These are phyloP conservation scores for Populus hybrid DNA, from an alignment of 441 rosid genomes.

Conservation along the genomic window DNA sequence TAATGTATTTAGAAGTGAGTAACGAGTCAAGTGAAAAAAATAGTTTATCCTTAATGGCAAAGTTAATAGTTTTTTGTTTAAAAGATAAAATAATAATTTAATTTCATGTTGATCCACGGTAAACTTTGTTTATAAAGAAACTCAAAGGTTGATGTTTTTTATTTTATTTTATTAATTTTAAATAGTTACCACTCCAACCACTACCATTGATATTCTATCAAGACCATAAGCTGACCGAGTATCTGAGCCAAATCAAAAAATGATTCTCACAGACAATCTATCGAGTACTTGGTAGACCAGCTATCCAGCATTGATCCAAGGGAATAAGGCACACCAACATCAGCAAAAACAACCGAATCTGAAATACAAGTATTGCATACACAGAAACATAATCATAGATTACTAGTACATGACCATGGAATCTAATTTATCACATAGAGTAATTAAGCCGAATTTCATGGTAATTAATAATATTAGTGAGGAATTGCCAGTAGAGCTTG, in stretches of 20 bases:
- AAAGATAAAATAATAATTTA: too few relatives aligned
- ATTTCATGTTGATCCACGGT: too few relatives aligned
- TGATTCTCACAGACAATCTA: too few relatives aligned
- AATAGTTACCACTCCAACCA: neutral
- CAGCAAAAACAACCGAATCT: neutral
- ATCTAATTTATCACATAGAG: neutral
- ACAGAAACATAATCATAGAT: neutral
- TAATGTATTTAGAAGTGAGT: too few relatives aligned
- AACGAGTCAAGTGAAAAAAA: too few relatives aligned
- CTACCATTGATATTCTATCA: neutral
- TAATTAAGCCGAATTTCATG: neutral
- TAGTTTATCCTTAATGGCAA: neutral
- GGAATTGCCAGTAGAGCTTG: slow-evolving; percentile 17
- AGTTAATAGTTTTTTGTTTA: neutral
- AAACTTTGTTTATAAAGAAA: too few relatives aligned
- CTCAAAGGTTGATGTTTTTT: neutral
- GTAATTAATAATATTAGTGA: neutral
- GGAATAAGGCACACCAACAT: neutral
- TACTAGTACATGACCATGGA: neutral
- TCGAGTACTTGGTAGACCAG: neutral
- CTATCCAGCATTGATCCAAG: neutral
- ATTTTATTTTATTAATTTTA: too few relatives aligned
- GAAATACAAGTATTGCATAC: neutral
- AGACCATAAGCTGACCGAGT: neutral
- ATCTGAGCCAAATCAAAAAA: neutral